These are phyloP conservation scores for Zygnema circumcarinatum DNA, from an alignment of 139 green algal genomes.

Conservation along the genomic window DNA sequence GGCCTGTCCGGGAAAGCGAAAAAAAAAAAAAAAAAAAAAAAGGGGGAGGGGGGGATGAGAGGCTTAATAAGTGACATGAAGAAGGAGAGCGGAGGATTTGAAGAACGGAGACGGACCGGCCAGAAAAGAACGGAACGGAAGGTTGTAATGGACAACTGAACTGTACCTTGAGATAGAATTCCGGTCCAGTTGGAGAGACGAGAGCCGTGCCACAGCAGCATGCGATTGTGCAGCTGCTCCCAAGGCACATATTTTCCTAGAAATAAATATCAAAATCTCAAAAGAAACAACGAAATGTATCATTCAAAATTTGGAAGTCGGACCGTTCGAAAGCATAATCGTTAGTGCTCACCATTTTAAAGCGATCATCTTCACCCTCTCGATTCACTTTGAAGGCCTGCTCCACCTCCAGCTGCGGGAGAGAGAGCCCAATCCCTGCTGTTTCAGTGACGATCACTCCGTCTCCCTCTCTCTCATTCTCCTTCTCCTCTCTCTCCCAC, in stretches of 20 bases:
- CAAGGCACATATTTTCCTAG: too few relatives aligned
- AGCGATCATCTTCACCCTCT: not conserved
- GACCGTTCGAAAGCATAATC: too few relatives aligned
- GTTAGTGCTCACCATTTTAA: not conserved
- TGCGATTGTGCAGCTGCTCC: not conserved
- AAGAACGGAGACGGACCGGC: not conserved
- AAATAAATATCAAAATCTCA: too few relatives aligned
- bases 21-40: not conserved
- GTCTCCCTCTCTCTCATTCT: not conserved
- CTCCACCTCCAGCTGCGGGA: not conserved
- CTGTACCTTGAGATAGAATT: constrained; percentile 31
- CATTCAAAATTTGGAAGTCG: too few relatives aligned
- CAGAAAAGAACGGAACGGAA: not conserved
- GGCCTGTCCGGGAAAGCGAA: constrained; percentile 17
- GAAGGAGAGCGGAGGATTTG: not conserved
- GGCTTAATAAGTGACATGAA: not conserved
- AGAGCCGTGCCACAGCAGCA: constrained; percentile 44
- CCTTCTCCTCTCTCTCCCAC: not conserved
- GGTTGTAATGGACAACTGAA: too few relatives aligned
- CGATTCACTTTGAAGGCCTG: not conserved
- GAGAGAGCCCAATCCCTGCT: not conserved
- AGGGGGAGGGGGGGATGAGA: not conserved
- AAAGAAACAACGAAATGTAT: too few relatives aligned
- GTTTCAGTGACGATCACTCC: not conserved
- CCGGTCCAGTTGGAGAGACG: constrained; percentile 24